Percentiles rank a stretch among this genome's conserved stretches.
phyloP scores from a whole-genome alignment of 768 basidiomycete species.

The Pleurotus cornucopiae region DNA sequence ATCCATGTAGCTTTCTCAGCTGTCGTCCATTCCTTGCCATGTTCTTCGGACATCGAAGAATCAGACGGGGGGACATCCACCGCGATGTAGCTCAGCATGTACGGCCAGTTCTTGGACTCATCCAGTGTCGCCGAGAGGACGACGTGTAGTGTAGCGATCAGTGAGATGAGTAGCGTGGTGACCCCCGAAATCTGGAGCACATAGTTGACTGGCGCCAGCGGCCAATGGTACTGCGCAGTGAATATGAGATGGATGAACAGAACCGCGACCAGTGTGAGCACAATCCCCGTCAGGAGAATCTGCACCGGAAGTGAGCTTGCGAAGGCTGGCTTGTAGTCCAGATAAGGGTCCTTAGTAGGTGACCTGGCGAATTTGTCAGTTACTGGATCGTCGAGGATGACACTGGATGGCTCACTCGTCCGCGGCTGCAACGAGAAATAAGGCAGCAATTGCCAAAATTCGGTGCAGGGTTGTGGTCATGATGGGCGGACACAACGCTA shows the following conservation, averaged over 20 bases:
- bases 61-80: conserved; percentile 62
- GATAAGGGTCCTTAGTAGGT: conserved; percentile 59
- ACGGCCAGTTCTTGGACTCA: conserved; percentile 83
- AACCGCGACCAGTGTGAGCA: conserved; percentile 78
- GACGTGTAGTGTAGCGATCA: conserved; percentile 74
- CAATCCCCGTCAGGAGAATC: conserved; percentile 79
- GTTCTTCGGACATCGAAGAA: conserved; percentile 18
- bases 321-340: conserved; percentile 74
- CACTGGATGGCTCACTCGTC: not conserved
- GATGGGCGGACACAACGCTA: not conserved
- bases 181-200: conserved; percentile 85
- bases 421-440: not conserved
- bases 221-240: conserved; percentile 95
- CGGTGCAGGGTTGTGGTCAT: not conserved
- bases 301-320: conserved; percentile 89
- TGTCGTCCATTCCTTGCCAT: conserved; percentile 49
- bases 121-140: conserved; percentile 55
- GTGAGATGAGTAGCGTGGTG: conserved; percentile 69
- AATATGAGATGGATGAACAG: conserved; percentile 91
- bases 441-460: not conserved
- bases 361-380: no score
- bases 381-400: not conserved
- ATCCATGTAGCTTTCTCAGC: conserved; percentile 76
- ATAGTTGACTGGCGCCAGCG: conserved; percentile 90
- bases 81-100: conserved; percentile 91